These are phyloP conservation scores for Pseudogymnoascus sp. DNA, from an alignment of 2,329 filamentous ascomycete genomes.

Conservation along the genomic window DNA sequence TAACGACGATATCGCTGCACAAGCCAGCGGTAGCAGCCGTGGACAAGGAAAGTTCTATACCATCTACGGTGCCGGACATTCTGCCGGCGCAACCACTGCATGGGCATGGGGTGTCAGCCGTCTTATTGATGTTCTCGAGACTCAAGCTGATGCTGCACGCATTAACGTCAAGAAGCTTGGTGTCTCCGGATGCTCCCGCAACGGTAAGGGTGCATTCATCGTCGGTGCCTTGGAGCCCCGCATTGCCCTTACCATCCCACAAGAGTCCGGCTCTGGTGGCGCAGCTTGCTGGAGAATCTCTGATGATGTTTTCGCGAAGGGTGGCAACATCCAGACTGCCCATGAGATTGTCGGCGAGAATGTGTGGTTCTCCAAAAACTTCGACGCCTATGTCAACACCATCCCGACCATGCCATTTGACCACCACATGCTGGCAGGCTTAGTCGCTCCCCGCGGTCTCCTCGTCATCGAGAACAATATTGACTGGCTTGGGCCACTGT, in stretches of 20 bases:
- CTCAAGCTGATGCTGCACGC: constrained; percentile 30
- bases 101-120: constrained; percentile 57
- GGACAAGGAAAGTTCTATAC: constrained; percentile 52
- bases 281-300: constrained; percentile 52
- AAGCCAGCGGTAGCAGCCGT: constrained; percentile 38
- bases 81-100: constrained; percentile 49
- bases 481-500: constrained; percentile 45
- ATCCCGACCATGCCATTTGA: constrained; percentile 44
- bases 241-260: constrained; percentile 52
- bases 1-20: constrained; percentile 49
- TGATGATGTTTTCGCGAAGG: constrained; percentile 39
- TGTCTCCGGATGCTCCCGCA: constrained; percentile 56
- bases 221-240: constrained; percentile 50
- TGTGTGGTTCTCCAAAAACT: constrained; percentile 51
- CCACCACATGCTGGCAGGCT: constrained; percentile 49
- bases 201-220: constrained; percentile 57
- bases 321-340: constrained; percentile 52
- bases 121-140: constrained; percentile 50
- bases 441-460: constrained; percentile 48
- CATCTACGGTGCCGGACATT: constrained; percentile 46
- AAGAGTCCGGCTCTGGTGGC: constrained; percentile 54
- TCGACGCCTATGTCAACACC: constrained; percentile 43
- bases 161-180: constrained; percentile 45
- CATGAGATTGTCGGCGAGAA: constrained; percentile 52
- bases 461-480: constrained; percentile 46